A percentile compares a stretch with the other conserved stretches of the same genome.
These are phyloP conservation scores for Cyclotella atomus DNA, from an alignment of 108 stramenopile genomes.

Conservation along the genomic window DNA sequence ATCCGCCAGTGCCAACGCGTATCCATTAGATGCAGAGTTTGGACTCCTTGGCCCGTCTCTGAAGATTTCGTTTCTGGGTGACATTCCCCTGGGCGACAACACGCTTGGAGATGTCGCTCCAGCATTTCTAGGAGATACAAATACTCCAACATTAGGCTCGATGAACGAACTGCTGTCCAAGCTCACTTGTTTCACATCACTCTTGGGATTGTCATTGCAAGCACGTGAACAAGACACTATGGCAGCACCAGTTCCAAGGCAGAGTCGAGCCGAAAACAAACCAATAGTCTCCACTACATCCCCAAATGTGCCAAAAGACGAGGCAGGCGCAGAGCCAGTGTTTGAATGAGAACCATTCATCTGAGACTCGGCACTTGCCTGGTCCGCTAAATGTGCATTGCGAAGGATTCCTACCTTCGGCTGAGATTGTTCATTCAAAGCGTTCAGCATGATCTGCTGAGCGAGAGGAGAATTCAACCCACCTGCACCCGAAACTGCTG, in stretches of 20 bases:
- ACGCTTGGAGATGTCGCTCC: not conserved
- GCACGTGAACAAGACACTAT: conserved; percentile 28
- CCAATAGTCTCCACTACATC: conserved; percentile 30
- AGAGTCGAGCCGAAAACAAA: conserved; percentile 23
- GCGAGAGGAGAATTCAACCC: not conserved
- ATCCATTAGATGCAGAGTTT: not conserved
- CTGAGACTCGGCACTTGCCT: not conserved
- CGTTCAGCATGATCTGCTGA: conserved; percentile 9
- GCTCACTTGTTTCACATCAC: not conserved
- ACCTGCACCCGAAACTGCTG: not conserved
- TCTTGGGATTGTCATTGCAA: conserved; percentile 24
- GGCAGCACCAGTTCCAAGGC: conserved; percentile 27
- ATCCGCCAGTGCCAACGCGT: conserved; percentile 2
- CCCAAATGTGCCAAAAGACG: conserved; percentile 15
- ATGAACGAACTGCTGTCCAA: conserved; percentile 8
- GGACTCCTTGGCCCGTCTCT: not conserved
- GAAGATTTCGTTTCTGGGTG: not conserved
- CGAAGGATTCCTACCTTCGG: too few relatives aligned
- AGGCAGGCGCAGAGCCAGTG: not conserved
- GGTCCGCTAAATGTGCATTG: not conserved
- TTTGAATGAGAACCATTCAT: conserved; percentile 1
- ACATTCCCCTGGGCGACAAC: not conserved
- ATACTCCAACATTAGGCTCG: conserved; percentile 1
- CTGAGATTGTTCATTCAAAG: too few relatives aligned
- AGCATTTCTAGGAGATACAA: conserved; percentile 17